A percentile compares a stretch with the other conserved stretches of the same genome.
Evolutionary conservation across 2,329 filamentous ascomycete species (phyloP).

Genomic region (Didymella segeticola): DNA sequence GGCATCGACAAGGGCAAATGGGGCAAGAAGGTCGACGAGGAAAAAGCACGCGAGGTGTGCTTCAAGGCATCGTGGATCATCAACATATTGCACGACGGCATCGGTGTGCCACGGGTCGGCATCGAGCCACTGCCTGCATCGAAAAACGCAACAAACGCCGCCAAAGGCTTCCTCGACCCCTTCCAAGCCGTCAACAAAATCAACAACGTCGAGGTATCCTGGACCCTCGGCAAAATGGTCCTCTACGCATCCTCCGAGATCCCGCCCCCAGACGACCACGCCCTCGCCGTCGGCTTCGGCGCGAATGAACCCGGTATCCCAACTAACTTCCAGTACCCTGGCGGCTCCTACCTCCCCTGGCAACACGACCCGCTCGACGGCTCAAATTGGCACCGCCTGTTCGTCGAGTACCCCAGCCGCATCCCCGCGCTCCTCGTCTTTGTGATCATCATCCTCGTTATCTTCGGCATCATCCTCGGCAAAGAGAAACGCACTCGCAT

Average conservation of each 20-base stretch:
- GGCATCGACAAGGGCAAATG: slow-evolving; percentile 71
- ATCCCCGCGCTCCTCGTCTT: slow-evolving; percentile 80
- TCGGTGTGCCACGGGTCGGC: slow-evolving; percentile 86
- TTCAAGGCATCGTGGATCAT: slow-evolving; percentile 99
- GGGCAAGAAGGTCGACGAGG: slow-evolving; percentile 75
- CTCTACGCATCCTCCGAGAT: slow-evolving; percentile 92
- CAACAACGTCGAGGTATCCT: slow-evolving; percentile 88
- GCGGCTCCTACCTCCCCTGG: slow-evolving; percentile 57
- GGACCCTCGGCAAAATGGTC: slow-evolving; percentile 96
- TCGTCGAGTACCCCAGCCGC: slow-evolving; percentile 69
- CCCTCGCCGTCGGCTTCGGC: slow-evolving; percentile 88
- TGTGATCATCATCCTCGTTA: slow-evolving; percentile 72
- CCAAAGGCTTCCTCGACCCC: slow-evolving; percentile 78
- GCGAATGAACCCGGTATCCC: slow-evolving; percentile 76
- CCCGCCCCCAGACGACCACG: slow-evolving; percentile 65
- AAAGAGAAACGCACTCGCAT: slow-evolving; percentile 72
- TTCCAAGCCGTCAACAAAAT: slow-evolving; percentile 96
- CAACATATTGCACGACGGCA: slow-evolving; percentile 93
- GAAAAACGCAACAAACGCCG: slow-evolving; percentile 75
- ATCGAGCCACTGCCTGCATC: slow-evolving; percentile 67
- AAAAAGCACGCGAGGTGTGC: slow-evolving; percentile 84
- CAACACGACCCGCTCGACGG: slow-evolving; percentile 57
- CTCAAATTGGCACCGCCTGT: slow-evolving; percentile 63
- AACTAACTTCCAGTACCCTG: slow-evolving; percentile 83
- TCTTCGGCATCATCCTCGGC: slow-evolving; percentile 77